Evolutionary conservation across 2,329 filamentous ascomycete genomes (phyloP), one percentile per base, ranked within the genome.

Genomic region (Aspergillus latus): DNA sequence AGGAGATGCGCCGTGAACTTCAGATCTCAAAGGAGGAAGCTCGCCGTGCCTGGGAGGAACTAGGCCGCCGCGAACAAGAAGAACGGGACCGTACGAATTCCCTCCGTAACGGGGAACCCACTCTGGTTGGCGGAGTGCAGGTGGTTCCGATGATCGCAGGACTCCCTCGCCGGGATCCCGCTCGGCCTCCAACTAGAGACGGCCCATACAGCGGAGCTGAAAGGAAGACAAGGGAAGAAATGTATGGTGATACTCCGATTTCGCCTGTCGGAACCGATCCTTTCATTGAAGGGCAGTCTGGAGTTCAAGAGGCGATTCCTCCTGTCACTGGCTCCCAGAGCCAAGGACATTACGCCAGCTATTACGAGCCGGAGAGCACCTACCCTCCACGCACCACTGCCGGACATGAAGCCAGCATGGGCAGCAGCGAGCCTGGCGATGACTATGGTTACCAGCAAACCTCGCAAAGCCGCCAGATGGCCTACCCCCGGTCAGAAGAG

Each of bases 1-100:
- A 82, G 13, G 94, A 97, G 73, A 92, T 96, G 88, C 88, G 89
- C 65, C 90, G 94, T 61, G 94, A 99, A 74, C 80, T 97, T 39
- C 84, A 89, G 66, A 99, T 99, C 59, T 95, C 92, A 39, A 97
- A 96, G 69, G 93, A 97, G 65, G 94, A 99, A 74, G 93, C 94
- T 7, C 86, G 93, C 36, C 85, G 94, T 56, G 94, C 94, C 1
- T 99, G 94, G 94, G 94, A 99, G 76, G 94, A 97, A 74, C 84
- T 99, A 1, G 94, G 94, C 26, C 84, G 93, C 50, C 86, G 92
- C 50, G 94, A 97, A 73, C 91, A 97, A 69, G 90, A 95, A 74
- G 93, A 97, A 73, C 86, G 93, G 5, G 92, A 97, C 61, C 84
- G 90, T 45, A 94, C 90, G 1, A 82, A 85, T 29, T 92, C 90